A percentile compares a stretch with the other conserved stretches of the same genome.
Conservation (phyloP, 495 filamentous ascomycete genomes). For the Bryoglossum gracile region DNA sequence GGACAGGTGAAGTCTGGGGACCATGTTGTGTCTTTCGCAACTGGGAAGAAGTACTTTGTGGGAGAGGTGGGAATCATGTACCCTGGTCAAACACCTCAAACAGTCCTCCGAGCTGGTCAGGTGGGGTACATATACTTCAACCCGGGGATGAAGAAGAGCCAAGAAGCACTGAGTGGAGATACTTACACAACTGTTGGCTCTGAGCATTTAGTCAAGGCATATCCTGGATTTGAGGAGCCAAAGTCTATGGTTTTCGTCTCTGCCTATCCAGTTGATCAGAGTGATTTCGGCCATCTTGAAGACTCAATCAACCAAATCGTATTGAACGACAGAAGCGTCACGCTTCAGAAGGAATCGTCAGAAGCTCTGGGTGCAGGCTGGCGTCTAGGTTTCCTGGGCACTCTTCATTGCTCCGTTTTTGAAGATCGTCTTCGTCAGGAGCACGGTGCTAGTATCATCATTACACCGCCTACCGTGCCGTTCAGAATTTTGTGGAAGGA, state of each 20-base stretch:
- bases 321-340: slow-evolving; percentile 91
- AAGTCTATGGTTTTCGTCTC: slow-evolving; percentile 99
- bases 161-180: slow-evolving; percentile 93
- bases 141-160: slow-evolving; percentile 92
- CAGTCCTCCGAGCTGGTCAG: slow-evolving; percentile 76
- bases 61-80: slow-evolving; percentile 98
- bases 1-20: slow-evolving; percentile 78
- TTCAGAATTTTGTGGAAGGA: slow-evolving; percentile 75
- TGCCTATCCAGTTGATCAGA: slow-evolving; percentile 86
- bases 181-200: slow-evolving; percentile 83
- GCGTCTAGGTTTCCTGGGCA: slow-evolving; percentile 91
- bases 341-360: slow-evolving; percentile 84
- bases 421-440: slow-evolving; percentile 95
- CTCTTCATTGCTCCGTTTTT: slow-evolving; percentile 94
- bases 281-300: slow-evolving; percentile 78
- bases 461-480: slow-evolving; percentile 91
- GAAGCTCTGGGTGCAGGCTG: slow-evolving; percentile 92
- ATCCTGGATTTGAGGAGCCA: slow-evolving; percentile 93
- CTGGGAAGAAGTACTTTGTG: slow-evolving; percentile 77
- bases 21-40: slow-evolving; percentile 75
- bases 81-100: slow-evolving; percentile 78
- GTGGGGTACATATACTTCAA: slow-evolving; percentile 97
- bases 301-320: slow-evolving; percentile 93
- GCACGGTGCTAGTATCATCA: slow-evolving; percentile 91
- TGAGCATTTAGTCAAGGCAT: slow-evolving; percentile 68